Conservation (phyloP, 208 protist genomes). For the Acanthamoeba triangularis region DNA sequence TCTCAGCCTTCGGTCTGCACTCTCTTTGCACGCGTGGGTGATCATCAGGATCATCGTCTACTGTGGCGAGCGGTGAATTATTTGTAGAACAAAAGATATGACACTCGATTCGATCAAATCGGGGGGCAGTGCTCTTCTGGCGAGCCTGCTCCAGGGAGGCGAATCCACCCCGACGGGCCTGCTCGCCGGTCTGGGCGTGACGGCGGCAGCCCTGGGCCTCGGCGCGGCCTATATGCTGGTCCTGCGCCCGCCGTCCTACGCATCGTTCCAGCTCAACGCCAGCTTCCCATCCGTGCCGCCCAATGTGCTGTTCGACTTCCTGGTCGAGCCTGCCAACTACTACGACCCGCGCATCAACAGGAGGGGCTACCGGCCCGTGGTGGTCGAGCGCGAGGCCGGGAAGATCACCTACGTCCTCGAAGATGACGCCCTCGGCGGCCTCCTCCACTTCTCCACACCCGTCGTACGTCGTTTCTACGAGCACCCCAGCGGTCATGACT, state of each 20-base stretch:
- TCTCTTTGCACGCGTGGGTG: too few relatives aligned
- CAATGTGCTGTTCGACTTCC: not conserved
- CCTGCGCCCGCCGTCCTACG: not conserved
- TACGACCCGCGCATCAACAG: slow-evolving; percentile 14
- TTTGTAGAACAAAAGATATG: not conserved
- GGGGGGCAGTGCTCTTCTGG: not conserved
- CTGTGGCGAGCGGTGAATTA: not conserved
- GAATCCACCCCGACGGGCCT: not conserved
- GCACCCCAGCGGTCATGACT: slow-evolving; percentile 8
- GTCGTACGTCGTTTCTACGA: slow-evolving; percentile 40
- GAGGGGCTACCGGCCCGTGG: not conserved
- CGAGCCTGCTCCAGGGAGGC: not conserved
- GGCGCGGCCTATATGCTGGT: not conserved
- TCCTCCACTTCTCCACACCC: slow-evolving; percentile 15
- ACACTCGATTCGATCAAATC: slow-evolving; percentile 30
- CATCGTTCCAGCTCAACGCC: not conserved
- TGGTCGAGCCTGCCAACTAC: slow-evolving; percentile 39
- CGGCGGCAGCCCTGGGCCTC: not conserved
- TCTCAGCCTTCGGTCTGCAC: too few relatives aligned
- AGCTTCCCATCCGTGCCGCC: slow-evolving; percentile 3
- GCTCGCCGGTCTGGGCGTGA: slow-evolving; percentile 14
- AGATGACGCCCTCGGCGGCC: slow-evolving; percentile 1
- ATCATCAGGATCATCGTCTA: too few relatives aligned
- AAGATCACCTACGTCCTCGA: slow-evolving; percentile 26
- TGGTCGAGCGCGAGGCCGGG: not conserved